Evolutionary conservation across 495 filamentous ascomycete genomes (phyloP), one percentile per base, ranked within the genome.

Genomic region (Penicillium robsamsonii): DNA sequence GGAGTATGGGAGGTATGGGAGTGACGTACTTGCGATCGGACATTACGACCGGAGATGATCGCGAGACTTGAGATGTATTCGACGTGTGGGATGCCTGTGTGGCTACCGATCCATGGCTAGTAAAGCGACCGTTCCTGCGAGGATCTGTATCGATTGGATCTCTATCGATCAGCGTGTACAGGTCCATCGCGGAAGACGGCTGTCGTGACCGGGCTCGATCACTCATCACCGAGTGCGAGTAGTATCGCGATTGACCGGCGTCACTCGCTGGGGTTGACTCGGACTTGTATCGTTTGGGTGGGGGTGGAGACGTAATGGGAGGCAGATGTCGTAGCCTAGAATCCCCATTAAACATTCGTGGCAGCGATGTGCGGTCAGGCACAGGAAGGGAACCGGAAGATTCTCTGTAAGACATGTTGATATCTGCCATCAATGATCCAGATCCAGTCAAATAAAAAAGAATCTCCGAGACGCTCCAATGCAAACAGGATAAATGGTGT

Each of bases 121-220:
- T 62, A 54, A 65, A 72, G 20, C 65, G 56, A 12, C 55, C 67
- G 43, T 52, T 53, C 44, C 61, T 50, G 5, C 57, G 54, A 6
- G 52, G 52, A 41, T 70, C 59, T 51, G 61, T 60, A 22, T 68
- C 64, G 10, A 60, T 37, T 5, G 67, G 66, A 55, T 74, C 69
- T 60, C 70, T 61, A 45, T 76, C 72, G 20, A 72, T 72, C 52
- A 77, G 68, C 43, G 57, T 59, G 45, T 76, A 69, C 50, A 77
- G 70, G 25, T 76, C 73, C 75, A 77, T 77, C 4, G 73, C 73
- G 8, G 73, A 71, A 6, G 75, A 77, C 9, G 72, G 71, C 48
- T 75, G 70, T 45, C 75, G 66, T 13, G 72, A 71, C 3, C 67
- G 65, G 22, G 53, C 61, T 24, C 63, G 58, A 7, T 75, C 71